Evolutionary conservation across 2,329 filamentous ascomycete species (phyloP), one percentile per base, ranked within the genome.

Genomic region (Cryphonectria nitschkei): DNA sequence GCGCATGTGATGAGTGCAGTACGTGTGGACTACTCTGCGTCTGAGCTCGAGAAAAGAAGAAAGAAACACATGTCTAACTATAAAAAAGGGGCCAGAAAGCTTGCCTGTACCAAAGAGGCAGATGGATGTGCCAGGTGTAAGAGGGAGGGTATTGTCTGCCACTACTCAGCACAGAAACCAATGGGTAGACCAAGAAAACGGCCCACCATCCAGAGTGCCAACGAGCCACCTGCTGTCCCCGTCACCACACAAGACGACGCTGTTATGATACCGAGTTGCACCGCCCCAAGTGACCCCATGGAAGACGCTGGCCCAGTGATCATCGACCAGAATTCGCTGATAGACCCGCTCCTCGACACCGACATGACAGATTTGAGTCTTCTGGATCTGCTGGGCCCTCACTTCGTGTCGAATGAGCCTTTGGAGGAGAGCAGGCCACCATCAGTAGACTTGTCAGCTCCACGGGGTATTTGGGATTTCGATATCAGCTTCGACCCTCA

Each of bases 1-100:
- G 88, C 64, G 89, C 89, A 72, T 92, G 89, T 79, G 89, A 92
- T 78, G 89, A 90, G 78, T 92, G 89, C 80, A 85, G 89, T 91
- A 84, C 80, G 88, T 84, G 54, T 66, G 67, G 56, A 26, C n/a
- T 7, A 32, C 29, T 32, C 54, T 58, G 8, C 4, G 54, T 11
- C 54, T 19, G 13, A 32, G 4, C 29, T 16, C 46, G 8, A 11
- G 46, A n/a, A 50, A 5, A 50, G 8, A 7, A 50, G 46, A 50
- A 9, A 6, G 7, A 14, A 19, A 32, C 8, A 34, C 54, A 14
- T 32, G 54, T 58, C 54, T 58, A 32, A 58, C 54, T 4, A 19
- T 1, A 7, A 1, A 14, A 58, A 58, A 91, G 89, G 89, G 75
- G 81, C 83, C 34, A 85, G 89, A 67, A 92, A 92, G 77, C 84